Evolutionary conservation across 78 protist genomes (phyloP), one percentile per base, ranked within the genome.

Genomic region (Dictyostelium citrinum): DNA sequence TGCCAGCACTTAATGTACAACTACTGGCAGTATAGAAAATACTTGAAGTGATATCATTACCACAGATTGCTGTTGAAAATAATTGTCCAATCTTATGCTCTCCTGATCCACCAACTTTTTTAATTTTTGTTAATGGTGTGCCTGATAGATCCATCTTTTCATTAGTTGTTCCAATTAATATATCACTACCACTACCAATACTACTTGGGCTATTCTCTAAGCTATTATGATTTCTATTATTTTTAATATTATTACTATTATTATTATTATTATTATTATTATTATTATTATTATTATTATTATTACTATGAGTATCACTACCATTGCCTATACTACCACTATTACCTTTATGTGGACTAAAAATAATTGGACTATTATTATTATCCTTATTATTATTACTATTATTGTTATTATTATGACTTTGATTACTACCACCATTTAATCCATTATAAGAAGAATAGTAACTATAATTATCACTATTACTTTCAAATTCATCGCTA

Each of bases 41-140:
- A 68, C 94, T 84, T 51, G 95, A 85, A 0, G 96, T 90, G 49
- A 96, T 96, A 88, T 95, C 95, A 68, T 95, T 95, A 41, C 97
- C 95, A 46, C 93, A 77, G 24, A 95, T 90, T 4, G 95, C 97
- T 31, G 97, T 90, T 24, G 97, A 77, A 41, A 86, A 83, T 2
- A 95, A 10, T 71, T 90, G 88, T 4, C 95, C 95, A 37, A 95
- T 78, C 33, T 88, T 88, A 35, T 88, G 93, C 37, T 88, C 93
- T 49, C 46, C 61, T n/a, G 93, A 39, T 27, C 93, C 93, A 78
- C 81, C 93, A 46, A 88, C 80, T 60, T 88, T 88, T 29, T 78
- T 88, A 14, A 78, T 58, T 12, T 88, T 64, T 33, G 43, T 31
- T 2, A 55, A 29, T 67, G 64, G 81, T 67, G 60, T 67, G 8